phyloP scores from a whole-genome alignment of 352 stramenopile genomes.

The Globisporangium spiculum region DNA sequence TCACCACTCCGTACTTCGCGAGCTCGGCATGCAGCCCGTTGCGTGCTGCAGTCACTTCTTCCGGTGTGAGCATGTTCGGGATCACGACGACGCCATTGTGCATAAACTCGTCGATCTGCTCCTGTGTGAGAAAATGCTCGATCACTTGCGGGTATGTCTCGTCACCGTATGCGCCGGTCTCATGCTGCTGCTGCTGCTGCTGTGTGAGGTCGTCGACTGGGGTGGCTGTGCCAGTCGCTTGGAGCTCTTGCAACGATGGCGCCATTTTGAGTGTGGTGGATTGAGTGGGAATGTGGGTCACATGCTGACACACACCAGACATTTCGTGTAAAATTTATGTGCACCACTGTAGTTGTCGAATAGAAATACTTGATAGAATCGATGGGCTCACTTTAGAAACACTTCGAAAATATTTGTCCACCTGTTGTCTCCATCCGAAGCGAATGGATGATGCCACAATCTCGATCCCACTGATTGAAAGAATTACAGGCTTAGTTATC shows the following conservation, averaged over 20 bases:
- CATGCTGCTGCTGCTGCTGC: slow-evolving; percentile 6
- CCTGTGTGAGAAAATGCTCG: slow-evolving; percentile 36
- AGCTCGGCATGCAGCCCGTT: slow-evolving; percentile 61
- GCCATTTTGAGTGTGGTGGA: not conserved
- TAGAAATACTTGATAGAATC: not conserved
- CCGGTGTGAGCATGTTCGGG: slow-evolving; percentile 54
- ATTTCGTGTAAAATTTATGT: too few species aligned
- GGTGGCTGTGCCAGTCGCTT: not conserved
- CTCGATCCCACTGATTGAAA: not conserved
- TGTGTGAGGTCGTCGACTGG: not conserved
- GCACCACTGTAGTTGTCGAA: not conserved
- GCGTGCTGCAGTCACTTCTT: slow-evolving; percentile 56
- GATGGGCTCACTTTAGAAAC: not conserved
- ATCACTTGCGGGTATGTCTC: slow-evolving; percentile 22
- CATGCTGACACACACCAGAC: too few species aligned
- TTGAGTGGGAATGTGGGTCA: not conserved
- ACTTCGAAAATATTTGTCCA: not conserved
- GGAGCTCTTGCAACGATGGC: not conserved
- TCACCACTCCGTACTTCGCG: slow-evolving; percentile 67
- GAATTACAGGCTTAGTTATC: not conserved
- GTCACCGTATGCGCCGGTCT: slow-evolving; percentile 18
- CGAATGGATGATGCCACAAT: not conserved
- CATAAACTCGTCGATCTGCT: slow-evolving; percentile 64
- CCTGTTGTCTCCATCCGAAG: not conserved
- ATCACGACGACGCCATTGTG: slow-evolving; percentile 72